A percentile compares a stretch with the other conserved stretches of the same genome.
These are phyloP conservation scores for Plasmodium gallinaceum DNA, from an alignment of 169 alveolate genomes.

Conservation along the genomic window DNA sequence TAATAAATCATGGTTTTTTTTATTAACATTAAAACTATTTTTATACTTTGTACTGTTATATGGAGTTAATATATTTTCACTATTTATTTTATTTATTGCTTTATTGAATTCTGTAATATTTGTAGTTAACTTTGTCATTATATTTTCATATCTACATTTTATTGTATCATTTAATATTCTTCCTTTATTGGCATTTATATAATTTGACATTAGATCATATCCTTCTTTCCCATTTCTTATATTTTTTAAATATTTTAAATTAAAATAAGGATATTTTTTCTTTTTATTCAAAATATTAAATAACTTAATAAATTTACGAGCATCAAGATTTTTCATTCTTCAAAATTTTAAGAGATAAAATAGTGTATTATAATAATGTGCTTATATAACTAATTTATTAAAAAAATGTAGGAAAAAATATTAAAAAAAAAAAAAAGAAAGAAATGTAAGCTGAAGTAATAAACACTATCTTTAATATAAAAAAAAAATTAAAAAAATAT, in stretches of 20 bases:
- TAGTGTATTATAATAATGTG: no score
- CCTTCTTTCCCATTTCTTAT: conserved; percentile 7
- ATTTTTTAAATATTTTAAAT: conserved; percentile 34
- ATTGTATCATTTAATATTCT: not conserved
- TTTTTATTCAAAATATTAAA: conserved; percentile 31
- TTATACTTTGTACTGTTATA: not conserved
- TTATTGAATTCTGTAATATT: not conserved
- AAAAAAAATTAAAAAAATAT: not conserved
- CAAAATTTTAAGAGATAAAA: no score
- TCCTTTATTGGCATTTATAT: conserved; percentile 4
- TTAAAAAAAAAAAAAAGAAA: not conserved
- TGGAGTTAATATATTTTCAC: not conserved
- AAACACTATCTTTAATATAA: not conserved
- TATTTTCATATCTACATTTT: conserved; percentile 3
- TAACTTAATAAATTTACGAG: conserved; percentile 35
- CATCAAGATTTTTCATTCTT: conserved; percentile 62
- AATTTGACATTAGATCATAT: conserved; percentile 3
- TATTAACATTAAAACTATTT: not conserved
- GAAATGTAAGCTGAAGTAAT: not conserved
- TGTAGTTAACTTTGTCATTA: not conserved
- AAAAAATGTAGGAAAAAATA: not conserved
- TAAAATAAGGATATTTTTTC: conserved; percentile 30
- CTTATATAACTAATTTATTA: not conserved
- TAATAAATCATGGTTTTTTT: conserved; percentile 15
- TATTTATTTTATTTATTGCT: not conserved